A percentile compares a stretch with the other conserved stretches of the same genome.
Conservation (phyloP, 2,329 filamentous ascomycete genomes). For the Leptodontidium sp. region DNA sequence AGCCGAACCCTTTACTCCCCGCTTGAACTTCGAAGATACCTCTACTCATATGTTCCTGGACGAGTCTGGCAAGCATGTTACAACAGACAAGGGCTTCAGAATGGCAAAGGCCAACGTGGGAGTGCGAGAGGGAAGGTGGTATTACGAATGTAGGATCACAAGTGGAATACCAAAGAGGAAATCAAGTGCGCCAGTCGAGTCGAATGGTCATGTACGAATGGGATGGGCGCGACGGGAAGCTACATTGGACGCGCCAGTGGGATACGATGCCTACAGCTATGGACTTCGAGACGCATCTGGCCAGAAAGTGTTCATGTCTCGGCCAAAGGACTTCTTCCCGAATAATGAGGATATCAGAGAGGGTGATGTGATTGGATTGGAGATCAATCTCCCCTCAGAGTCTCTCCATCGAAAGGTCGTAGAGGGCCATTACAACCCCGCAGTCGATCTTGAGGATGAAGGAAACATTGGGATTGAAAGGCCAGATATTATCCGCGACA, state of each 20-base stretch:
- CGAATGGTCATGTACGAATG: constrained; percentile 74
- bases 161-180: constrained; percentile 68
- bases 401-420: constrained; percentile 88
- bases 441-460: constrained; percentile 74
- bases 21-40: constrained; percentile 92
- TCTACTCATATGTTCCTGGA: constrained; percentile 87
- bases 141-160: constrained; percentile 92
- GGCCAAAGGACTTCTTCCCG: constrained; percentile 88
- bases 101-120: constrained; percentile 91
- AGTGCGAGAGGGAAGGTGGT: constrained; percentile 87
- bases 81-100: constrained; percentile 91
- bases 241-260: constrained; percentile 82
- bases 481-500: constrained; percentile 89
- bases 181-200: constrained; percentile 33
- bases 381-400: constrained; percentile 89
- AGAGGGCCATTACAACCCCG: constrained; percentile 85
- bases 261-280: constrained; percentile 93
- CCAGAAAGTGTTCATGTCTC: constrained; percentile 91
- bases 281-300: constrained; percentile 89
- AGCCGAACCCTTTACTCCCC: constrained; percentile 80
- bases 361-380: constrained; percentile 92
- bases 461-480: constrained; percentile 58
- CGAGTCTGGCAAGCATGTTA: constrained; percentile 77
- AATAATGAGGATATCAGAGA: constrained; percentile 81
- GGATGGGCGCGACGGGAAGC: constrained; percentile 87